Evolutionary conservation across 2,329 filamentous ascomycete species (phyloP).

Genomic region (Dichotomopilus funicola): DNA sequence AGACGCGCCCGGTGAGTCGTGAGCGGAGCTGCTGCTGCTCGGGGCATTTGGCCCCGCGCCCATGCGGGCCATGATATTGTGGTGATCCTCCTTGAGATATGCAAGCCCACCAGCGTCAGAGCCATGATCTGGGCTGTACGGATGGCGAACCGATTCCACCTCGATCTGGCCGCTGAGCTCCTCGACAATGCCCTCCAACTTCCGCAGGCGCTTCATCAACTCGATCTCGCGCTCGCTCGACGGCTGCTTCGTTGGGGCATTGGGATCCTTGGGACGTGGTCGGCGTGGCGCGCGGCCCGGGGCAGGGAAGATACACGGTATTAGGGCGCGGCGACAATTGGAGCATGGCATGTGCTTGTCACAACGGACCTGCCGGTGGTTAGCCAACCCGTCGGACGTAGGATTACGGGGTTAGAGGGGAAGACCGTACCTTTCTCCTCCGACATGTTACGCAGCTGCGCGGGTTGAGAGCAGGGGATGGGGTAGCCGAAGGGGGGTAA

Average conservation of each 20-base stretch:
- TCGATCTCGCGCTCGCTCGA: conserved; percentile 60
- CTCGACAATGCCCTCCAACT: conserved; percentile 70
- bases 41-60: neutral
- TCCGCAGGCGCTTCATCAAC: conserved; percentile 63
- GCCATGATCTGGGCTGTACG: conserved; percentile 27
- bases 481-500: conserved; percentile 22
- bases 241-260: conserved; percentile 52
- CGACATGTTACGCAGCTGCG: conserved; percentile 46
- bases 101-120: conserved; percentile 32
- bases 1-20: conserved; percentile 17
- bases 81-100: conserved; percentile 20
- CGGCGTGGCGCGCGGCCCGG: conserved; percentile 67
- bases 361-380: conserved; percentile 58
- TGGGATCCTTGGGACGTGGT: conserved; percentile 57
- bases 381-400: neutral
- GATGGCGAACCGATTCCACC: conserved; percentile 40
- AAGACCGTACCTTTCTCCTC: conserved; percentile 20
- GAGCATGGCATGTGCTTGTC: conserved; percentile 72
- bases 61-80: conserved; percentile 6
- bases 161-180: conserved; percentile 60
- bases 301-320: conserved; percentile 67
- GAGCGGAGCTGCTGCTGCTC: conserved; percentile 17
- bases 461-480: conserved; percentile 37
- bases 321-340: conserved; percentile 65
- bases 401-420: neutral